These are phyloP conservation scores for Fraxinus latifolia DNA, from an alignment of 305 asterid genomes.

Conservation along the genomic window DNA sequence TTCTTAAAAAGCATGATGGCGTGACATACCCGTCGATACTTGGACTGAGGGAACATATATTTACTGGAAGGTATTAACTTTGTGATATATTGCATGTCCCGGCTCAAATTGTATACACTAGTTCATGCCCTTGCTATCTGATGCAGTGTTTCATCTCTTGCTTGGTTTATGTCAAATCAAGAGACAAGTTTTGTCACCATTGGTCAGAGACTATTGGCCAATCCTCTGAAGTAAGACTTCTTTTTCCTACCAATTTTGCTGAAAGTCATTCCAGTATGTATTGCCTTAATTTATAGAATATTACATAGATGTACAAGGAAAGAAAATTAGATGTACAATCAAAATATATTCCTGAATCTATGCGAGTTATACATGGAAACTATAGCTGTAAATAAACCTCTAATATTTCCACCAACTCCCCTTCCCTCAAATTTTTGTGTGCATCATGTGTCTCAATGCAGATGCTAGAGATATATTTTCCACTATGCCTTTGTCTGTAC, in stretches of 20 bases:
- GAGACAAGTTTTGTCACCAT: conserved; percentile 97
- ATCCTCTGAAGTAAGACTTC: conserved; percentile 82
- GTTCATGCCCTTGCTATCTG: conserved; percentile 23
- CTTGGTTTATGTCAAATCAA: conserved; percentile 99
- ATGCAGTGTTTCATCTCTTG: conserved; percentile 99
- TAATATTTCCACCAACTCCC: not conserved
- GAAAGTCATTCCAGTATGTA: not conserved
- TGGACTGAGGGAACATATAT: conserved; percentile 96
- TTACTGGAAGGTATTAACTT: conserved; percentile 83
- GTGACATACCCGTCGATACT: conserved; percentile 91
- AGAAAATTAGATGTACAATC: not conserved
- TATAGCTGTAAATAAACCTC: not conserved
- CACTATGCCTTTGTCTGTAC: not conserved
- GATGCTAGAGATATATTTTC: not conserved
- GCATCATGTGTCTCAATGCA: not conserved
- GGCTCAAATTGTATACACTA: conserved; percentile 3
- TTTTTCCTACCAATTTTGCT: conserved; percentile 12
- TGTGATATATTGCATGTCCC: conserved; percentile 18
- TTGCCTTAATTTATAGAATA: not conserved
- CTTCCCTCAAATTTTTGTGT: not conserved
- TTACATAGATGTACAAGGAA: not conserved
- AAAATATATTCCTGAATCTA: not conserved
- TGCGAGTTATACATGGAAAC: not conserved
- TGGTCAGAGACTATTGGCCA: conserved; percentile 94
- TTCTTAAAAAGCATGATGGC: conserved; percentile 78